Percentiles rank a stretch among this genome's conserved stretches.
Conservation (phyloP, 1,139 yeast species). For the Arxiozyma slooffiae region DNA sequence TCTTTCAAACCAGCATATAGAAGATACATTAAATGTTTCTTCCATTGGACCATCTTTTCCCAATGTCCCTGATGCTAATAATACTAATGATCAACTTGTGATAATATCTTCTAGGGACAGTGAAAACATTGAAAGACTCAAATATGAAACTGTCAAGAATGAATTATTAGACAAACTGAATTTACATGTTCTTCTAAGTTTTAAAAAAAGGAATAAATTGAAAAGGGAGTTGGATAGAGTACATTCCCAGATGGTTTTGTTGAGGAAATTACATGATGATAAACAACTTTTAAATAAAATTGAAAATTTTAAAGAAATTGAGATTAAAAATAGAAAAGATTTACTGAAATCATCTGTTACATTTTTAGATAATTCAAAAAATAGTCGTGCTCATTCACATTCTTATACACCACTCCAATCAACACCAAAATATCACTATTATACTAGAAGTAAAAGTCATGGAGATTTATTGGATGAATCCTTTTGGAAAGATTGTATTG, state of each 20-base stretch:
- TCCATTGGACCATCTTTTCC: no score
- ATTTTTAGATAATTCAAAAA: background rate
- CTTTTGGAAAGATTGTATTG: slow-evolving; percentile 6
- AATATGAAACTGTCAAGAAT: slow-evolving; percentile 26
- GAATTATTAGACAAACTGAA: slow-evolving; percentile 41
- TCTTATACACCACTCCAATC: background rate
- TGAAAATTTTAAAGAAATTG: slow-evolving; percentile 19
- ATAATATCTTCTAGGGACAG: slow-evolving; percentile 15
- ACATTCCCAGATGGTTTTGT: slow-evolving; percentile 48
- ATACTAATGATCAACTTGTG: slow-evolving; percentile 6
- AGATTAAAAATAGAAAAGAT: background rate
- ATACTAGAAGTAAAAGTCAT: slow-evolving; percentile 28
- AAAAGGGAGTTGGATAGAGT: slow-evolving; percentile 57
- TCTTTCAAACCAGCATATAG: background rate
- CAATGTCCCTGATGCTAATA: slow-evolving; percentile 5
- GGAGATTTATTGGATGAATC: slow-evolving; percentile 20
- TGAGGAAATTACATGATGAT: slow-evolving; percentile 47
- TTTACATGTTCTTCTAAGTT: slow-evolving; percentile 60
- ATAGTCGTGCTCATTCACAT: background rate
- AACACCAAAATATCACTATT: slow-evolving; percentile 19
- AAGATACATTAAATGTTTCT: background rate
- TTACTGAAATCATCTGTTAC: background rate
- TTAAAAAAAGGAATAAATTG: slow-evolving; percentile 50
- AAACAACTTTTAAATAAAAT: slow-evolving; percentile 22
- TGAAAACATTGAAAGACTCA: slow-evolving; percentile 25